phyloP scores from a whole-genome alignment of 1,284 basidiomycete species.

The Lentinula novae-zelandiae region DNA sequence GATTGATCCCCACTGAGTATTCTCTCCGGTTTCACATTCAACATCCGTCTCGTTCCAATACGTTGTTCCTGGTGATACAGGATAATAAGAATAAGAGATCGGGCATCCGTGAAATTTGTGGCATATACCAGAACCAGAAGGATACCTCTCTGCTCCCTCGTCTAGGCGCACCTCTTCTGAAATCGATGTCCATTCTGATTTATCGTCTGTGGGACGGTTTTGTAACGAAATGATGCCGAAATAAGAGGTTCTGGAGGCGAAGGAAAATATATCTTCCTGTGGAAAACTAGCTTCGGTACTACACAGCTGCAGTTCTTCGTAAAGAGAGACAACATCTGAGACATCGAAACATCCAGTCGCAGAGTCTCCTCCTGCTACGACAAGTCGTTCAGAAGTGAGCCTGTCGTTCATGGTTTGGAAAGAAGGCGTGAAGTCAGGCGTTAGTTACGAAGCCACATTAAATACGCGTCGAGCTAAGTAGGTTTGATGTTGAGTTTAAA shows the following conservation, averaged over 20 bases:
- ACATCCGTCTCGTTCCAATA: neutral
- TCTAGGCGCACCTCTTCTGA: neutral
- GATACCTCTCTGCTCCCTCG: neutral
- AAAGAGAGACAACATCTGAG: slow-evolving; percentile 20
- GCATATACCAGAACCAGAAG: neutral
- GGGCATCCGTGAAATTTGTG: neutral
- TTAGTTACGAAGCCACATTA: neutral
- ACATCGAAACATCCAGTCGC: neutral
- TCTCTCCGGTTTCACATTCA: neutral
- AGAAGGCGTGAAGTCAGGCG: neutral
- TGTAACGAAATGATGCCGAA: slow-evolving; percentile 33
- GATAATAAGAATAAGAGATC: neutral
- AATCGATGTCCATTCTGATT: too few species aligned
- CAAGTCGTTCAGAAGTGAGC: neutral
- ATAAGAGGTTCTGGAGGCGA: slow-evolving; percentile 30
- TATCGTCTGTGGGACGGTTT: neutral
- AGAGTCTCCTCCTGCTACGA: neutral
- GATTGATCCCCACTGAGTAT: neutral
- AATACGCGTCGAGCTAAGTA: neutral
- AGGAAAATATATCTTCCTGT: slow-evolving; percentile 35
- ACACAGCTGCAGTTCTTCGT: slow-evolving; percentile 34
- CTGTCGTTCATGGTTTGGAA: neutral
- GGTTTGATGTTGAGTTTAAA: neutral
- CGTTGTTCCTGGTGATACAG: neutral
- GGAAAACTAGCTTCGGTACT: slow-evolving; percentile 35